Percentiles rank a stretch among this genome's conserved stretches.
Evolutionary conservation across 805 yeast genomes (phyloP).

Genomic region (Metschnikowia continentalis): DNA sequence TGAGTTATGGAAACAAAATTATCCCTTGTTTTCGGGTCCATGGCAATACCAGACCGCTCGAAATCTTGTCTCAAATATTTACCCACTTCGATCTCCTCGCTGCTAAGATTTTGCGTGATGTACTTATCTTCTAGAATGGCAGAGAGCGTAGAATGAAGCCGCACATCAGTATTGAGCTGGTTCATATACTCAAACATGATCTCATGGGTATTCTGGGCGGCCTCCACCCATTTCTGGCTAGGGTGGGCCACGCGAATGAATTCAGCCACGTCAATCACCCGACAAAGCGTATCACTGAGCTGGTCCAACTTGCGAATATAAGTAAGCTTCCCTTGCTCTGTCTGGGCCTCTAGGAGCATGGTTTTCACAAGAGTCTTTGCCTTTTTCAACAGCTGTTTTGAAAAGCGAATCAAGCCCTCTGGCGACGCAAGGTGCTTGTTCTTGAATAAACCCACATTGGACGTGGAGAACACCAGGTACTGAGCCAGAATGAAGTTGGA

Average conservation of each 20-base stretch:
- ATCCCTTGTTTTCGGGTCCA: constrained; percentile 60
- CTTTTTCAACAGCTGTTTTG: constrained; percentile 54
- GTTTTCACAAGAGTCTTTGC: constrained; percentile 60
- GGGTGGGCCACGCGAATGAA: constrained; percentile 90
- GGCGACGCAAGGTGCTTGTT: constrained; percentile 71
- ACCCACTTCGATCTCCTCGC: constrained; percentile 83
- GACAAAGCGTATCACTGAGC: constrained; percentile 80
- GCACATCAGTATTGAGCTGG: constrained; percentile 77
- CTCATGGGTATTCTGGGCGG: constrained; percentile 87
- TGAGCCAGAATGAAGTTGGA: constrained; percentile 40
- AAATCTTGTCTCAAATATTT: constrained; percentile 77
- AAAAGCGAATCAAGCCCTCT: constrained; percentile 63
- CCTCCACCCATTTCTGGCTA: constrained; percentile 57
- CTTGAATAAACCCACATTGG: constrained; percentile 52
- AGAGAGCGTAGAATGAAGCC: constrained; percentile 57
- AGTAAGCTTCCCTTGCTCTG: constrained; percentile 39
- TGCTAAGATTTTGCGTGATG: constrained; percentile 37
- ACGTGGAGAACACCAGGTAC: constrained; percentile 12
- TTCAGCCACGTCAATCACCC: constrained; percentile 92
- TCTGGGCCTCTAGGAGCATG: constrained; percentile 43
- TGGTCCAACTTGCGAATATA: constrained; percentile 71
- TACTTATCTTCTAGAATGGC: constrained; percentile 40
- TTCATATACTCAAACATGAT: constrained; percentile 92
- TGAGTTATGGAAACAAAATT: constrained; percentile 77
- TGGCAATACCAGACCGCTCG: constrained; percentile 82